Conservation (phyloP, 139 green algal genomes). For the Nannochloris sp. region DNA sequence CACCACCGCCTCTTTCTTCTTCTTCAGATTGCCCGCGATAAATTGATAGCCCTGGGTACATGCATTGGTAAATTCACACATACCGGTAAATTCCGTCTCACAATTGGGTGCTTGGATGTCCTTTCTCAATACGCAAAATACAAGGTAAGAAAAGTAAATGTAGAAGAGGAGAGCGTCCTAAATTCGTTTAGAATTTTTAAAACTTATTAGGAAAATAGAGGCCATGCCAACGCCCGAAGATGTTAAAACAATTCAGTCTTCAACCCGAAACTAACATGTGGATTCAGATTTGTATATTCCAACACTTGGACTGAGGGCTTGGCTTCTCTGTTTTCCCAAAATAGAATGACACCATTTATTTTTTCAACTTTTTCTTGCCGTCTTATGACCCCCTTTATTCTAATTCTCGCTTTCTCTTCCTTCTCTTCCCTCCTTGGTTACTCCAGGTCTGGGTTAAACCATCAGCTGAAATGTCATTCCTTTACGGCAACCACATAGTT, state of each 20-base stretch:
- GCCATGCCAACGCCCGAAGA: conserved; percentile 30
- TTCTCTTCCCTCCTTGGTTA: no score
- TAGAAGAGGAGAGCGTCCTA: neutral
- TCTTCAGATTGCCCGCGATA: conserved; percentile 74
- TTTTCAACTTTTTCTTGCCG: neutral
- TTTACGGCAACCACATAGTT: conserved; percentile 98
- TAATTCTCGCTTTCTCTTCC: neutral
- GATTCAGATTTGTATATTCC: conserved; percentile 3
- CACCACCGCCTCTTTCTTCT: neutral
- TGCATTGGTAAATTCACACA: conserved; percentile 97
- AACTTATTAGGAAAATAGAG: no score
- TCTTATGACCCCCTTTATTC: neutral
- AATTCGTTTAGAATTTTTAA: neutral
- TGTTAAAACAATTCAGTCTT: conserved; percentile 57
- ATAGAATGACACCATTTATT: neutral
- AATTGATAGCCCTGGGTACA: conserved; percentile 84
- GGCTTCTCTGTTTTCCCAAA: neutral
- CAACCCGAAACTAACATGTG: conserved; percentile 37
- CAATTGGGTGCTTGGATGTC: conserved; percentile 84
- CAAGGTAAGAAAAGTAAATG: conserved; percentile 66
- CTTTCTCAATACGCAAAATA: conserved; percentile 88
- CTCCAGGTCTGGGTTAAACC: conserved; percentile 96
- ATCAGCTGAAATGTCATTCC: conserved; percentile 92
- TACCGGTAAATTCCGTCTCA: conserved; percentile 89
- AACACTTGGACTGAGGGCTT: conserved; percentile 31